Evolutionary conservation across 805 yeast genomes (phyloP).

Genomic region (Metschnikowia amazonensis): DNA sequence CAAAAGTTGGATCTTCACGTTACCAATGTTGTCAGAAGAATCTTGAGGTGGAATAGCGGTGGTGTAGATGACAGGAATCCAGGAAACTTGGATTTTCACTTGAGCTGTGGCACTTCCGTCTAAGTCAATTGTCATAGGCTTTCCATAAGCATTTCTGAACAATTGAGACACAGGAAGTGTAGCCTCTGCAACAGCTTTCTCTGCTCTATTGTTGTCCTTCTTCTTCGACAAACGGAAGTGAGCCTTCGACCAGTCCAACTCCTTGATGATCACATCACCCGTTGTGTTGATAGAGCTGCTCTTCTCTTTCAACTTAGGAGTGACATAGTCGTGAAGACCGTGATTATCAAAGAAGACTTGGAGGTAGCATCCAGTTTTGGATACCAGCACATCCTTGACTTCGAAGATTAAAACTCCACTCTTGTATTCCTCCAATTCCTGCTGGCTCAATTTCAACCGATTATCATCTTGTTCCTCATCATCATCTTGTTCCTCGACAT

Average conservation of each 20-base stretch:
- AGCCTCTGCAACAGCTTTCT: slow-evolving; percentile 57
- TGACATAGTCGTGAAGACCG: slow-evolving; percentile 59
- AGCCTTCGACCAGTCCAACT: slow-evolving; percentile 68
- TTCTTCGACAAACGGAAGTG: slow-evolving; percentile 60
- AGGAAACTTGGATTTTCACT: slow-evolving; percentile 60
- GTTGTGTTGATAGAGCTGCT: slow-evolving; percentile 37
- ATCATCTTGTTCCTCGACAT: slow-evolving; percentile 30
- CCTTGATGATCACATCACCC: slow-evolving; percentile 74
- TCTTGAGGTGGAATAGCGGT: slow-evolving; percentile 68
- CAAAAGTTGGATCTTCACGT: slow-evolving; percentile 54
- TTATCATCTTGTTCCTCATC: slow-evolving; percentile 27
- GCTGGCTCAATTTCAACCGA: slow-evolving; percentile 50
- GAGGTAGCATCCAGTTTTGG: slow-evolving; percentile 56
- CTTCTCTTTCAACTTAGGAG: slow-evolving; percentile 50
- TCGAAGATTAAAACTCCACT: slow-evolving; percentile 77
- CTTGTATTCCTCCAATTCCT: slow-evolving; percentile 53
- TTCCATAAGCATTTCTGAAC: slow-evolving; percentile 59
- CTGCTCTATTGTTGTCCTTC: slow-evolving; percentile 49
- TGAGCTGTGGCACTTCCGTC: slow-evolving; percentile 50
- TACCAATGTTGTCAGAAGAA: slow-evolving; percentile 71
- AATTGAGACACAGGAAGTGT: slow-evolving; percentile 64
- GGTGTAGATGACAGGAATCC: slow-evolving; percentile 67
- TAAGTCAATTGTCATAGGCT: slow-evolving; percentile 55
- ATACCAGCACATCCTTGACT: slow-evolving; percentile 54
- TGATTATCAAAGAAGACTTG: slow-evolving; percentile 76